A percentile compares a stretch with the other conserved stretches of the same genome.
Conservation (phyloP, 257 asterid species). For the Petrea volubilis region DNA sequence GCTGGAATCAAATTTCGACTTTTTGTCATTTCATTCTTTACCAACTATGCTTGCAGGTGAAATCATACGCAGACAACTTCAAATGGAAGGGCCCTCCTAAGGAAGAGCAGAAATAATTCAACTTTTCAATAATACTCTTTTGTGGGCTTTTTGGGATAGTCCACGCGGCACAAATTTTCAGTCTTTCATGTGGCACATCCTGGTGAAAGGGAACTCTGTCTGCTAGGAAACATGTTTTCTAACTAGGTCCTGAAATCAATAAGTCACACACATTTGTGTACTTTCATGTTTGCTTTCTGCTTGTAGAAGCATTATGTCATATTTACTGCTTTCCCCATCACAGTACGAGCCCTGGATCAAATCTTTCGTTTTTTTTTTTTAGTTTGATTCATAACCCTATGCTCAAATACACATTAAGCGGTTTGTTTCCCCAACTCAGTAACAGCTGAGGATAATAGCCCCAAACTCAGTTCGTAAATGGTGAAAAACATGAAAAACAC, state of each 20-base stretch:
- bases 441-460: too few relatives aligned
- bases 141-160: background rate
- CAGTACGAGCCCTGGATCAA: background rate
- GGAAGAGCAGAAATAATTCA: conserved; percentile 35
- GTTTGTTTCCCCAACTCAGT: too few relatives aligned
- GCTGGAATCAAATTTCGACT: background rate
- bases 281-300: background rate
- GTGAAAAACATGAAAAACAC: too few relatives aligned
- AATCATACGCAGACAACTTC: conserved; percentile 92
- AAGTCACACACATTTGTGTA: conserved; percentile 5
- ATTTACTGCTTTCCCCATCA: background rate
- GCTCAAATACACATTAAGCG: background rate
- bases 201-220: background rate
- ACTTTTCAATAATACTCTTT: background rate
- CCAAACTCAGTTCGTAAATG: too few relatives aligned
- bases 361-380: background rate
- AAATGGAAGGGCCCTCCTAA: conserved; percentile 95
- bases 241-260: background rate
- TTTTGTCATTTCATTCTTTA: background rate
- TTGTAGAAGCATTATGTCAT: background rate
- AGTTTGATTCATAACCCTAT: background rate
- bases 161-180: background rate
- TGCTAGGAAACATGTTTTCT: conserved; percentile 1
- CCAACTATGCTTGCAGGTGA: conserved; percentile 48
- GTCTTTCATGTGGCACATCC: background rate